Evolutionary conservation across 305 asterid genomes (phyloP), one percentile per base, ranked within the genome.

Genomic region (Solanum aculeatissimum): DNA sequence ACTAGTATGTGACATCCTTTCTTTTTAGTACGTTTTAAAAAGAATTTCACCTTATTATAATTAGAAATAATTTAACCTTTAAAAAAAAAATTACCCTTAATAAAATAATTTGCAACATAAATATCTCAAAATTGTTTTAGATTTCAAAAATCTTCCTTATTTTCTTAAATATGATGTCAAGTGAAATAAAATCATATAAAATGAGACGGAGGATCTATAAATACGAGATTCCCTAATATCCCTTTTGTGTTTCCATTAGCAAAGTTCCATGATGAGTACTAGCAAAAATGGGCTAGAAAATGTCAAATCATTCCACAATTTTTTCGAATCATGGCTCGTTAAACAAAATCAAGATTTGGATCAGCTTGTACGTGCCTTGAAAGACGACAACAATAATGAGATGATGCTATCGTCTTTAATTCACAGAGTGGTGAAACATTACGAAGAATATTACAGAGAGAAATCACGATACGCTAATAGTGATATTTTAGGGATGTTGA

Each of bases 391-490:
- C 4, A 16, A 6, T 35, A 32, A 32, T 12, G 32, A 55, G 1
- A 78, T 2, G 43, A 19, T 29, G 6, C 42, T 90, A 6, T 78
- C 83, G 4, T 70, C 90, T 1, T 85, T 93, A 0, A 71, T 92
- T 4, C 88, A 86, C 2, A 90, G 87, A 0, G 95, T 91, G 4
- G 14, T 91, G 42, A 68, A 85, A 8, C 98, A 92, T 77, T 93
- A 95, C 23, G 95, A 92, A 87, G 83, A 85, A 15, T 93, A 95
- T 84, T 93, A 93, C 83, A 42, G 32, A 40, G 83, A 88, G 0
- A 93, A 92, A 51, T 83, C 92, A 0, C 72, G 65, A 32, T 90
- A 89, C 87, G 94, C 92, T 1, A 57, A 63, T 53, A 19, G 29
- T 5, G 85, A 93, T 47, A n/a, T 89, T 1, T 54, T 90, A 7